These are phyloP conservation scores for Lumnitzera littorea DNA, from an alignment of 345 rosid genomes.

Conservation along the genomic window DNA sequence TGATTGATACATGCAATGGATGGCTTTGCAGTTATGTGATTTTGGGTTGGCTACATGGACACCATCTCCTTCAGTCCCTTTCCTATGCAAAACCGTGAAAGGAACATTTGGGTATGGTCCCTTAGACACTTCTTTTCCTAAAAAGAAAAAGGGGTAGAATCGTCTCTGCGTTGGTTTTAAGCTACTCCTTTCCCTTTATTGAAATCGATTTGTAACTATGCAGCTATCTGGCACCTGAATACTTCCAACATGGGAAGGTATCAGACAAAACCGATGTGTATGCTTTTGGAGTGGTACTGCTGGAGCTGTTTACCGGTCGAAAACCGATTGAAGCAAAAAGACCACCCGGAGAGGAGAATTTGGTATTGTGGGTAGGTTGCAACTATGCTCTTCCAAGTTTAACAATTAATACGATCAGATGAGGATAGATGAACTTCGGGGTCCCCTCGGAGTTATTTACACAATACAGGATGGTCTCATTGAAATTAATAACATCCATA, in stretches of 20 bases:
- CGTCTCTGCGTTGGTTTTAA: neutral
- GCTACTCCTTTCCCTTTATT: conserved; percentile 4
- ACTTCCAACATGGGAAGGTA: conserved; percentile 95
- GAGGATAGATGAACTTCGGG: neutral
- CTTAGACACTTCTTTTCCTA: neutral
- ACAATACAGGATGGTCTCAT: no score
- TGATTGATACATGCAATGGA: neutral
- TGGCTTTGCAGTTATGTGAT: conserved; percentile 66
- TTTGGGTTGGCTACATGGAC: conserved; percentile 97
- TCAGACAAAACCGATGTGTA: conserved; percentile 92
- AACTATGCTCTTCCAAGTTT: neutral
- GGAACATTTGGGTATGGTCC: conserved; percentile 87
- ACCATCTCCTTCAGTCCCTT: conserved; percentile 78
- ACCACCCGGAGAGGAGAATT: conserved; percentile 84
- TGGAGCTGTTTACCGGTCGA: conserved; percentile 80
- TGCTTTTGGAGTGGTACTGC: conserved; percentile 87
- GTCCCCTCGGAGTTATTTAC: no score
- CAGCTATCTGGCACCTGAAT: conserved; percentile 94
- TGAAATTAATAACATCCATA: no score
- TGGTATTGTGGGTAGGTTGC: conserved; percentile 82
- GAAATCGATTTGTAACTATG: neutral
- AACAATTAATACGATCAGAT: neutral
- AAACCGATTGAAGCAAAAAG: conserved; percentile 83
- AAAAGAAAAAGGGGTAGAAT: neutral
- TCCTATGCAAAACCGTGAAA: conserved; percentile 95